Conservation (phyloP, 768 basidiomycete genomes). For the Calocybe indica region DNA sequence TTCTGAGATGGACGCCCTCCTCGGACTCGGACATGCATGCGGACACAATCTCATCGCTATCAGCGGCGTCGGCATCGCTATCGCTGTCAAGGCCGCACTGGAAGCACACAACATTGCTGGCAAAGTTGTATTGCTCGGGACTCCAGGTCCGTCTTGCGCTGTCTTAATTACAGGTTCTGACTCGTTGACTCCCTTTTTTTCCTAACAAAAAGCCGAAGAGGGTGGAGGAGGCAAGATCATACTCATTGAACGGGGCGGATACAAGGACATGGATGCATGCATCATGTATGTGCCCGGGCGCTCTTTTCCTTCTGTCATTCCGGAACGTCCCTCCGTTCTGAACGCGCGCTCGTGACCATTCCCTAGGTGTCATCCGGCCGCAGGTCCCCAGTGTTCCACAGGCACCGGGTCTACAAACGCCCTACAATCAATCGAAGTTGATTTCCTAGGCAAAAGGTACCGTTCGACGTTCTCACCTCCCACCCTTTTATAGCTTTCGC, state of each 20-base stretch:
- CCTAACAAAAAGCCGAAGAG: conserved; percentile 59
- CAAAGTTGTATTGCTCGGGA: conserved; percentile 70
- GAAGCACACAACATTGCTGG: conserved; percentile 57
- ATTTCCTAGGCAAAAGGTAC: conserved; percentile 73
- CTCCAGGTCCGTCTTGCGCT: conserved; percentile 45
- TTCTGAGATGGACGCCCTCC: conserved; percentile 71
- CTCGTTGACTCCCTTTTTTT: conserved; percentile 1
- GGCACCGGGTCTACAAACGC: conserved; percentile 53
- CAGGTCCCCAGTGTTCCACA: conserved; percentile 46
- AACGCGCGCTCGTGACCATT: neutral
- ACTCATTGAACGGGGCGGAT: conserved; percentile 70
- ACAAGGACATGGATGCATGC: conserved; percentile 76
- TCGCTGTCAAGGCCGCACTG: conserved; percentile 68
- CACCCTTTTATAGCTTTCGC: neutral
- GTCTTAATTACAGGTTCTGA: neutral
- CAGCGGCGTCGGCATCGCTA: conserved; percentile 67
- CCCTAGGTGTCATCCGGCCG: conserved; percentile 66
- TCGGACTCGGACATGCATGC: conserved; percentile 59
- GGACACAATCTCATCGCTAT: conserved; percentile 84
- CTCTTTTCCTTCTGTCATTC: neutral
- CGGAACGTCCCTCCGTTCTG: neutral
- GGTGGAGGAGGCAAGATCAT: conserved; percentile 71
- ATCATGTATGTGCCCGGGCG: conserved; percentile 47
- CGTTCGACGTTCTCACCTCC: conserved; percentile 8
- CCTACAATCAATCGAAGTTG: conserved; percentile 57